Percentiles rank a stretch among this genome's conserved stretches.
Evolutionary conservation across 208 protist species (phyloP).

Genomic region (Eutreptiella sp.): DNA sequence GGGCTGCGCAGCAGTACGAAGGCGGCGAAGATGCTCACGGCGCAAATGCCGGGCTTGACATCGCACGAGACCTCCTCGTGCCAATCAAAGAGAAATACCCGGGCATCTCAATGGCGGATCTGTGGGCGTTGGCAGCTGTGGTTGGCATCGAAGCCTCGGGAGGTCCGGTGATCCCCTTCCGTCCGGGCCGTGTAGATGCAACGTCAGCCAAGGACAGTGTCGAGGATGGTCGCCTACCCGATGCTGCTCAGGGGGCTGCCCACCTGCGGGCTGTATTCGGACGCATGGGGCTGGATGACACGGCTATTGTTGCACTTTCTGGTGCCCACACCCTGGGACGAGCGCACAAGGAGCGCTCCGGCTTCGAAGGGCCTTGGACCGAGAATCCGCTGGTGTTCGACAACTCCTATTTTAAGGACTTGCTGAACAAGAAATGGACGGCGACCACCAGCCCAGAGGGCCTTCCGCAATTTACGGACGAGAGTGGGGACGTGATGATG

Average conservation of each 20-base stretch:
- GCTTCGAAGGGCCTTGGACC: constrained; percentile 50
- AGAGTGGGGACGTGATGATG: constrained; percentile 47
- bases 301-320: constrained; percentile 53
- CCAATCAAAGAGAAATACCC: constrained; percentile 43
- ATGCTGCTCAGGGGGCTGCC: neutral
- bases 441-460: neutral
- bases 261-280: constrained; percentile 51
- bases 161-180: constrained; percentile 45
- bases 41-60: constrained; percentile 50
- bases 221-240: neutral
- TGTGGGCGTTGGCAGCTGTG: constrained; percentile 47
- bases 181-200: constrained; percentile 36
- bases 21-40: constrained; percentile 4
- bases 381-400: constrained; percentile 38
- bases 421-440: constrained; percentile 29
- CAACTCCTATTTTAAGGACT: constrained; percentile 51
- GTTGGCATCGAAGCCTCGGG: constrained; percentile 57
- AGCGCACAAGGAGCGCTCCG: constrained; percentile 43
- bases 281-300: constrained; percentile 57
- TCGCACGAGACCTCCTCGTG: constrained; percentile 46
- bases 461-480: neutral
- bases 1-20: neutral
- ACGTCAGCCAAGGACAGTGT: constrained; percentile 10
- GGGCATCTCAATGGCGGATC: constrained; percentile 49
- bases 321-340: constrained; percentile 56